Evolutionary conservation across 1,284 basidiomycete genomes (phyloP), one percentile per base, ranked within the genome.

Genomic region (Ganoderma meredithae): DNA sequence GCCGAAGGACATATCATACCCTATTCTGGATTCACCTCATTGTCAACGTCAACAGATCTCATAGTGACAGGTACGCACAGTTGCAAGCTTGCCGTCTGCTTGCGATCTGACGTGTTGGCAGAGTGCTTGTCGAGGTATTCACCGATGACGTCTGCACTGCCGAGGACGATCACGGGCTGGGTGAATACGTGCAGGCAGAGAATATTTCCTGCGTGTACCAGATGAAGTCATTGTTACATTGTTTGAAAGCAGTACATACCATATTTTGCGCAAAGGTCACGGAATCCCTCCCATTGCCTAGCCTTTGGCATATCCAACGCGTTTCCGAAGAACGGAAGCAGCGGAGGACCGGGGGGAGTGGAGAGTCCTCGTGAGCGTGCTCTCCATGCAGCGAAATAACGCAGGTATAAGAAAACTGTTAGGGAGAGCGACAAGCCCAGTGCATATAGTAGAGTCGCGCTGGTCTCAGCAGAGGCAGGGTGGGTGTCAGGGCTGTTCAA

Each of bases 71-170:
- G 13, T 1, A 63, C 68, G 19, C 9, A 70, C 69, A 70, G 58
- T 1, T 47, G 25, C 25, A 65, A 36, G 40, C 65, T 36, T 4
- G 69, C 62, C 0, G 66, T 56, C n/a, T 27, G 43, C 19, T 49
- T 33, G 13, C 63, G 40, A 31, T 78, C 76, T 22, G 68, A 67
- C 10, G 66, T 61, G 41, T 60, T 66, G 12, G 62, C 64, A 25
- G 62, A 66, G 12, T 59, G 61, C n/a, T 69, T 66, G 22, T 69
- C 68, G 36, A 69, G 58, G 2, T 63, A 43, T 7, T 69, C 68
- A 22, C 62, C 40, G 13, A 65, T 63, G 22, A 39, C 53, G 6
- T 22, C 36, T 33, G 67, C 44, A 39, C n/a, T 59, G 0, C 55
- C 53, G 53, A 68, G 63, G 39, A 62, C 60, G 25, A 68, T 22